These are phyloP conservation scores for Galerina sulciceps DNA, from an alignment of 768 basidiomycete genomes.

Conservation along the genomic window DNA sequence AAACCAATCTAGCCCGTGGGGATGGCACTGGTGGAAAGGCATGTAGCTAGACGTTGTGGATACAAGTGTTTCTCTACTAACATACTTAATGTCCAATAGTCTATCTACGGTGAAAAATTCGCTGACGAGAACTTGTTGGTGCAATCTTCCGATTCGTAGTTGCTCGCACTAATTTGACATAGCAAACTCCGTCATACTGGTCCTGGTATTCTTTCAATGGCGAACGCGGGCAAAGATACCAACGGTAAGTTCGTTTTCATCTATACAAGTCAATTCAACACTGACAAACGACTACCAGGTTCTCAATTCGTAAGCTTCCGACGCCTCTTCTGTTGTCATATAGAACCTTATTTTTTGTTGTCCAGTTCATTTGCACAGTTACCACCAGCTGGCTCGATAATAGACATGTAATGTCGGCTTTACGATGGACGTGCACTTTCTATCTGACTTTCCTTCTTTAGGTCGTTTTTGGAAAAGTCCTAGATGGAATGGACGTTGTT, in stretches of 20 bases:
- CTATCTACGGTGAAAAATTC: conserved; percentile 91
- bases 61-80: neutral
- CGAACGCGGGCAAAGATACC: conserved; percentile 90
- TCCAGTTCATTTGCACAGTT: conserved; percentile 91
- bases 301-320: conserved; percentile 82
- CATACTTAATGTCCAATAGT: conserved; percentile 41
- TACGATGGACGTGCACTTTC: neutral
- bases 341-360: conserved; percentile 7
- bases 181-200: conserved; percentile 96
- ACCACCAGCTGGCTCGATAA: conserved; percentile 90
- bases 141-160: neutral
- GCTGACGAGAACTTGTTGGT: conserved; percentile 95
- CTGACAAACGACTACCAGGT: conserved; percentile 44
- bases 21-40: conserved; percentile 94
- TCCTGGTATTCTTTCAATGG: conserved; percentile 91
- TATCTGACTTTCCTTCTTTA: conserved; percentile 28
- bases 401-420: conserved; percentile 66
- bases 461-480: conserved; percentile 92
- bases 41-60: conserved; percentile 10
- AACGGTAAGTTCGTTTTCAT: conserved; percentile 61
- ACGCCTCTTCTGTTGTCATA: neutral
- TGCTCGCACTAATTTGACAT: conserved; percentile 10
- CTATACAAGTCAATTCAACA: neutral
- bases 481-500: conserved; percentile 93
- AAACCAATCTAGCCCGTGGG: conserved; percentile 58